phyloP scores from a whole-genome alignment of 2,329 filamentous ascomycete species.

The Cercospora zeae-maydis region DNA sequence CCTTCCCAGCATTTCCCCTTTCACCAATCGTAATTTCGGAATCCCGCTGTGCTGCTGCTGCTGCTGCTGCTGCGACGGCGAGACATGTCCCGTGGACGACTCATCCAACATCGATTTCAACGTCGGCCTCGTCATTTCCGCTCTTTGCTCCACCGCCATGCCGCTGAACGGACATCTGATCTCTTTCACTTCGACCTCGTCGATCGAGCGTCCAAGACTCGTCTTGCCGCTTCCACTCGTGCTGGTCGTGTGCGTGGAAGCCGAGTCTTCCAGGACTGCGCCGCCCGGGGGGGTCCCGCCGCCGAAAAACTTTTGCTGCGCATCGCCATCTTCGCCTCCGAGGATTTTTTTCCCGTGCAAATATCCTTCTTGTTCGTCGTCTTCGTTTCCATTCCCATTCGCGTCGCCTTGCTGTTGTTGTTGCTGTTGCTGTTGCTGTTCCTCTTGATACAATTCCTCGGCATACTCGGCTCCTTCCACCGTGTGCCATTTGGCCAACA shows the following conservation, averaged over 20 bases:
- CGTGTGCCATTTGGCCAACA: neutral
- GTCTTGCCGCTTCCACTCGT: constrained; percentile 15
- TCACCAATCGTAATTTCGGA: neutral
- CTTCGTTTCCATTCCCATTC: neutral
- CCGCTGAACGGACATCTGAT: constrained; percentile 19
- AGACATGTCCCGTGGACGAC: neutral
- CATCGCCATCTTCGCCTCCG: neutral
- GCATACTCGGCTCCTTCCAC: neutral
- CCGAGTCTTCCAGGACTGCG: neutral
- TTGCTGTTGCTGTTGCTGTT: neutral
- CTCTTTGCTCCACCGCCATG: constrained; percentile 12
- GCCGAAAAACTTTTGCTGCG: too few species aligned
- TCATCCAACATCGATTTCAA: constrained; percentile 13
- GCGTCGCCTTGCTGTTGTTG: neutral
- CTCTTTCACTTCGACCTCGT: constrained; percentile 5
- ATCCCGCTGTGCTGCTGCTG: neutral
- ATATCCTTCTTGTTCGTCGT: neutral
- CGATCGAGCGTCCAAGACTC: constrained; percentile 12
- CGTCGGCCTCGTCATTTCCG: constrained; percentile 15
- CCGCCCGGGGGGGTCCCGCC: neutral
- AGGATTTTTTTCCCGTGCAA: neutral
- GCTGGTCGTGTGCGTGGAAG: constrained; percentile 4
- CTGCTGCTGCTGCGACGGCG: neutral
- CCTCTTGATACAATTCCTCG: neutral
- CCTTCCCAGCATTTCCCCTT: neutral